phyloP scores from a whole-genome alignment of 257 asterid genomes.

The Solanum sejunctum region DNA sequence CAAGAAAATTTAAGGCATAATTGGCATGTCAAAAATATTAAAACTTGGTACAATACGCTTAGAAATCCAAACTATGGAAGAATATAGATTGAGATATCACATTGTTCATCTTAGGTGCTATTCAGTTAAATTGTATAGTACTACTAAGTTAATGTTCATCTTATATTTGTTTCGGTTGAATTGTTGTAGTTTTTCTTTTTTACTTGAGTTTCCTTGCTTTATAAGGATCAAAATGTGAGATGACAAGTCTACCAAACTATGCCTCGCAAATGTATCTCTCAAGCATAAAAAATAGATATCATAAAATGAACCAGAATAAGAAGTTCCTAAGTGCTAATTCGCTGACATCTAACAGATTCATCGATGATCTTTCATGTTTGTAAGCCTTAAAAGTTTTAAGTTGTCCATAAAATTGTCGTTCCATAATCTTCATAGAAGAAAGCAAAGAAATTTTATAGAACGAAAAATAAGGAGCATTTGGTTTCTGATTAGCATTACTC shows the following conservation, averaged over 20 bases:
- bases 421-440: not conserved
- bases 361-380: not conserved
- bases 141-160: not conserved
- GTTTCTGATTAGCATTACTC: conserved; percentile 30
- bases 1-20: not conserved
- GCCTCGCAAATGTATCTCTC: not conserved
- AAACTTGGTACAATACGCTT: not conserved
- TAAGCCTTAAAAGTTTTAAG: not conserved
- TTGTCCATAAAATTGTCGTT: not conserved
- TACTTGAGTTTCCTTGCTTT: not conserved
- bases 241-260: not conserved
- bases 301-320: not conserved
- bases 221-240: not conserved
- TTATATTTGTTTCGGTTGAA: not conserved
- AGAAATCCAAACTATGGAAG: not conserved
- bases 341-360: not conserved
- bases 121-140: not conserved
- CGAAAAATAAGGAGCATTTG: not conserved
- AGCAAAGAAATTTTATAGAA: not conserved
- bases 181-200: not conserved
- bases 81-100: not conserved
- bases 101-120: not conserved
- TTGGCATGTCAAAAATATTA: not conserved
- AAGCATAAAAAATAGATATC: not conserved
- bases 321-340: not conserved